phyloP scores from a whole-genome alignment of 495 filamentous ascomycete species.

The Trichoderma orchidacearum region DNA sequence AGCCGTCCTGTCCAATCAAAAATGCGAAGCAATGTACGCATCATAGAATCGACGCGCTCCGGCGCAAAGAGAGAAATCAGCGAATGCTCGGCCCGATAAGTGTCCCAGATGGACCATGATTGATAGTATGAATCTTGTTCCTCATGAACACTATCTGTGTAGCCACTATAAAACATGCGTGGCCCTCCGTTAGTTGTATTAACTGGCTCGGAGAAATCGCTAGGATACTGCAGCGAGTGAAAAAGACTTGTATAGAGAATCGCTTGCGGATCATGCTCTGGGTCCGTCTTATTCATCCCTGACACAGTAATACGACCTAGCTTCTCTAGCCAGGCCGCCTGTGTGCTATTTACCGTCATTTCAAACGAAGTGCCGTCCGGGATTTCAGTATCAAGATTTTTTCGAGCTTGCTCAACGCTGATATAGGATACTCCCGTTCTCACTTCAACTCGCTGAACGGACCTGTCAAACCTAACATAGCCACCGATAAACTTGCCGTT shows the following conservation, averaged over 20 bases:
- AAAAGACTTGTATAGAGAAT: slow-evolving; percentile 19
- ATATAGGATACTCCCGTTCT: slow-evolving; percentile 17
- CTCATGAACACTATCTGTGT: slow-evolving; percentile 15
- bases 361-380: slow-evolving; percentile 13
- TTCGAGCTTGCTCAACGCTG: slow-evolving; percentile 18
- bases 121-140: slow-evolving; percentile 18
- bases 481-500: slow-evolving; percentile 13
- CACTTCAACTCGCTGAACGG: slow-evolving; percentile 11
- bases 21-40: slow-evolving; percentile 16
- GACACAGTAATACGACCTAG: slow-evolving; percentile 15
- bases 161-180: slow-evolving; percentile 17
- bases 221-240: slow-evolving; percentile 18
- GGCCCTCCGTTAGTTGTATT: neutral
- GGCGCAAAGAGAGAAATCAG: slow-evolving; percentile 15
- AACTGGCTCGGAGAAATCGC: slow-evolving; percentile 17
- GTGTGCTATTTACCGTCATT: slow-evolving; percentile 9
- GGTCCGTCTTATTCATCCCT: slow-evolving; percentile 14
- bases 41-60: slow-evolving; percentile 16
- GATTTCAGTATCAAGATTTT: slow-evolving; percentile 17
- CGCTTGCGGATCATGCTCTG: slow-evolving; percentile 15
- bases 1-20: slow-evolving; percentile 19
- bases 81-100: slow-evolving; percentile 18
- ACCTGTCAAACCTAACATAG: slow-evolving; percentile 11
- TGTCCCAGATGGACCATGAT: slow-evolving; percentile 22
- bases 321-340: slow-evolving; percentile 16